Percentiles rank a stretch among this genome's conserved stretches.
These are phyloP conservation scores for Tieghemostelium lacteum DNA, from an alignment of 78 protist genomes.

Conservation along the genomic window DNA sequence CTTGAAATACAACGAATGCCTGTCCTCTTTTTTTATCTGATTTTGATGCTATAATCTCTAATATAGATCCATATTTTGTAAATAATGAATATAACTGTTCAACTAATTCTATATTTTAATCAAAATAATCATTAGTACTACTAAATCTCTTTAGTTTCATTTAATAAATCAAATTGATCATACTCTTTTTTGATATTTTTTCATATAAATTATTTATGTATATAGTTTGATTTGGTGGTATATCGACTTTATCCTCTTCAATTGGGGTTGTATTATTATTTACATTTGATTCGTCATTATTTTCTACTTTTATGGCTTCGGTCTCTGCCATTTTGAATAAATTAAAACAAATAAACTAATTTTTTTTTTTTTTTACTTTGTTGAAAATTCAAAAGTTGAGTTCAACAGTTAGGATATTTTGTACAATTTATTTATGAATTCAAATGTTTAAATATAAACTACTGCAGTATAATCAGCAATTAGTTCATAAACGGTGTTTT, in stretches of 20 bases:
- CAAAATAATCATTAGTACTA: not conserved
- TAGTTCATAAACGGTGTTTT: not conserved
- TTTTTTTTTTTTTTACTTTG: too few species aligned
- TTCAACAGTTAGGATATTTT: too few species aligned
- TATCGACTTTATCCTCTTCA: constrained; percentile 33
- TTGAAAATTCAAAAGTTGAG: too few species aligned
- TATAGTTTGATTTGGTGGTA: constrained; percentile 88
- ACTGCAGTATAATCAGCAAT: constrained; percentile 17
- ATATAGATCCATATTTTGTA: constrained; percentile 81
- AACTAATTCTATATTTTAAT: constrained; percentile 69
- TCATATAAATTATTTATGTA: constrained; percentile 96
- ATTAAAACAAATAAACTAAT: too few species aligned
- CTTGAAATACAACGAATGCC: constrained; percentile 96
- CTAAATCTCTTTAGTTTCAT: not conserved
- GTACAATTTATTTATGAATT: too few species aligned
- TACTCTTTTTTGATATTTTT: constrained; percentile 83
- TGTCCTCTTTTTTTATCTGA: constrained; percentile 95
- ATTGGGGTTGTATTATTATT: too few species aligned
- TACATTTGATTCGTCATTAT: too few species aligned
- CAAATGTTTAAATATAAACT: too few species aligned
- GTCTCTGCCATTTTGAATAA: too few species aligned
- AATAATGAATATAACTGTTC: constrained; percentile 73
- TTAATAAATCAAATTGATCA: not conserved
- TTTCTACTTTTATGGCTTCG: too few species aligned
- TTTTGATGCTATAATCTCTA: constrained; percentile 92